phyloP scores from a whole-genome alignment of 2,329 filamentous ascomycete genomes.

The Ascochyta viciae-villosae region DNA sequence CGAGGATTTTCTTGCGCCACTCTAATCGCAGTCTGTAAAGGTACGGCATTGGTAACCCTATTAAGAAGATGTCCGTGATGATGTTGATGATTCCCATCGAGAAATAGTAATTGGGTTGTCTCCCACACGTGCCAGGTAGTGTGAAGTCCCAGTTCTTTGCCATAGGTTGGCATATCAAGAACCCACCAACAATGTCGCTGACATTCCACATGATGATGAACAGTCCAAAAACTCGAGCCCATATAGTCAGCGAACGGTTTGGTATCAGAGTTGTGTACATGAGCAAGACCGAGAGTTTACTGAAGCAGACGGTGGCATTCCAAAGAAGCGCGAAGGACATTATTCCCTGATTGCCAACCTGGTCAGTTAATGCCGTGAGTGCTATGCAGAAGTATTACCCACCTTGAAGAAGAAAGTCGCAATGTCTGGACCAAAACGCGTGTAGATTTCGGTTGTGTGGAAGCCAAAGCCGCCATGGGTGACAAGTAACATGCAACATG shows the following conservation, averaged over 20 bases:
- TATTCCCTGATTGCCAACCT: conserved; percentile 18
- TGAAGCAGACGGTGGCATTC: conserved; percentile 30
- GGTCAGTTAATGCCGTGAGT: neutral
- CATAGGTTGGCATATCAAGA: conserved; percentile 28
- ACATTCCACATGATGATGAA: conserved; percentile 24
- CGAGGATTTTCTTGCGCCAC: conserved; percentile 22
- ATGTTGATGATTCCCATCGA: conserved; percentile 29
- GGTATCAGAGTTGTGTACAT: conserved; percentile 30
- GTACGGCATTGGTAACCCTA: conserved; percentile 30
- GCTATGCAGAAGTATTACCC: no score
- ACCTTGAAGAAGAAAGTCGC: conserved; percentile 32
- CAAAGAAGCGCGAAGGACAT: conserved; percentile 30
- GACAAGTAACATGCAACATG: conserved; percentile 24
- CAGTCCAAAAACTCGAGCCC: conserved; percentile 9
- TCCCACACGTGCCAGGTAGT: conserved; percentile 25
- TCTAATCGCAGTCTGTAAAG: conserved; percentile 22
- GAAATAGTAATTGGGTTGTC: conserved; percentile 26
- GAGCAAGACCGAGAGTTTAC: conserved; percentile 27
- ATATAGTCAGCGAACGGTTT: conserved; percentile 17
- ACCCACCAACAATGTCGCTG: conserved; percentile 19
- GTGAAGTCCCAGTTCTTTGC: conserved; percentile 27
- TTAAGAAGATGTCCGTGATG: conserved; percentile 25
- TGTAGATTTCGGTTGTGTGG: conserved; percentile 21
- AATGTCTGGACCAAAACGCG: conserved; percentile 24
- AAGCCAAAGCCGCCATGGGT: conserved; percentile 32